These are phyloP conservation scores for Aspergillus alliaceus DNA, from an alignment of 2,329 filamentous ascomycete species.

Conservation along the genomic window DNA sequence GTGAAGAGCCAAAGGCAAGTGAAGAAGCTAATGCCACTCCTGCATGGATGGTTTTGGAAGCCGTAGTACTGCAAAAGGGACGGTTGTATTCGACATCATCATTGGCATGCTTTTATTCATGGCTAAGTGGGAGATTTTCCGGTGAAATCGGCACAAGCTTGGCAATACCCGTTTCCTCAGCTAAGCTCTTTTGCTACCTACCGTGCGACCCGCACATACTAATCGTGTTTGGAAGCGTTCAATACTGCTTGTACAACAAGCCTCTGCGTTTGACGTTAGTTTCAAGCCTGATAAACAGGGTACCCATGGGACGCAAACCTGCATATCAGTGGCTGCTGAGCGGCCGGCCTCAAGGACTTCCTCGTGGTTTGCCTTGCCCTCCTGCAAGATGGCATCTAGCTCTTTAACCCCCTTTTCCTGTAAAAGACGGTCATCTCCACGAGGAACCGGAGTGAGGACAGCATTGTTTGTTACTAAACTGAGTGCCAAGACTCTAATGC, in stretches of 20 bases:
- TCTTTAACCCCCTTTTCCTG: constrained; percentile 52
- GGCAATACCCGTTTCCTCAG: too few species aligned
- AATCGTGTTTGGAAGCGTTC: constrained; percentile 24
- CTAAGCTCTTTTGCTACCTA: too few species aligned
- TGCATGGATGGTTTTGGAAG: background rate
- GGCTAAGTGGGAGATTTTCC: background rate
- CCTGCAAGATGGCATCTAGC: constrained; percentile 55
- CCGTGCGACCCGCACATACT: too few species aligned
- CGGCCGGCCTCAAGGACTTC: constrained; percentile 64
- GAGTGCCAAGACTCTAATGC: constrained; percentile 63
- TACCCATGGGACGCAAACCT: constrained; percentile 42
- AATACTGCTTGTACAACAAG: constrained; percentile 36
- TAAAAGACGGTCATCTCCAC: constrained; percentile 58
- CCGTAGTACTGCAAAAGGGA: background rate
- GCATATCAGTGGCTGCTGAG: constrained; percentile 63
- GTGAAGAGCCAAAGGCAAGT: constrained; percentile 14
- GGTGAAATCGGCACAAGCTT: background rate
- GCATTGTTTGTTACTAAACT: constrained; percentile 67
- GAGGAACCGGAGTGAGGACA: constrained; percentile 58
- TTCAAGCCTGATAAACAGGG: background rate
- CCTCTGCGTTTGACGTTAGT: constrained; percentile 30
- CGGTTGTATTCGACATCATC: background rate
- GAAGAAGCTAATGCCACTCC: background rate
- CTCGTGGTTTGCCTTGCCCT: constrained; percentile 63
- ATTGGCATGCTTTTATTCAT: background rate